Evolutionary conservation across 2,329 filamentous ascomycete genomes (phyloP).

Genomic region (Biscogniauxia sp.): DNA sequence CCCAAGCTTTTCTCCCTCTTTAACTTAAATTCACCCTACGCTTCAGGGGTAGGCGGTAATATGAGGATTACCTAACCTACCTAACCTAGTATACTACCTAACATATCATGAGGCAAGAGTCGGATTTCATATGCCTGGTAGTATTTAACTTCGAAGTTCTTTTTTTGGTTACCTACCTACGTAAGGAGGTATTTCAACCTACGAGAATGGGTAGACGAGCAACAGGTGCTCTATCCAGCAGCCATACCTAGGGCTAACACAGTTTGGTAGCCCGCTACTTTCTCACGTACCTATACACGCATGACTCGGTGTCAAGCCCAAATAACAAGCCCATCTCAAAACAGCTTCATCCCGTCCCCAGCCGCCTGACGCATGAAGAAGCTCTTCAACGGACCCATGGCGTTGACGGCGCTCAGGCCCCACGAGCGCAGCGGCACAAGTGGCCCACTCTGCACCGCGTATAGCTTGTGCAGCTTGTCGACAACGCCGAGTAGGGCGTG

Average conservation of each 20-base stretch:
- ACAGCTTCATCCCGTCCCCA: slow-evolving; percentile 43
- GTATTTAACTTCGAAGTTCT: no score
- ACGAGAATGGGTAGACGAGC: no score
- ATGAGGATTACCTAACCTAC: background rate
- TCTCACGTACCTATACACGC: no score
- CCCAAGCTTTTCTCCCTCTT: background rate
- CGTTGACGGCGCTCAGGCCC: slow-evolving; percentile 74
- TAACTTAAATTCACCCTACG: background rate
- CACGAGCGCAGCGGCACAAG: slow-evolving; percentile 76
- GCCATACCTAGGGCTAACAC: no score
- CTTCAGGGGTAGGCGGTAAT: background rate
- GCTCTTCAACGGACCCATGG: slow-evolving; percentile 71
- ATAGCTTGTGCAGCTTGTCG: slow-evolving; percentile 91
- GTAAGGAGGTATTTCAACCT: no score
- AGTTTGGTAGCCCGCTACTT: no score
- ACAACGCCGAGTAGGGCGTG: slow-evolving; percentile 74
- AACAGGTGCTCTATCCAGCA: no score
- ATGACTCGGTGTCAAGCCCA: no score
- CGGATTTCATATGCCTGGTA: no score
- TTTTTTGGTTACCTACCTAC: no score
- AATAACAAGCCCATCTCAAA: slow-evolving; percentile 9
- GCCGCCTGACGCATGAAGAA: slow-evolving; percentile 79
- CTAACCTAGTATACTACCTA: no score
- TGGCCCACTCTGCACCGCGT: slow-evolving; percentile 76
- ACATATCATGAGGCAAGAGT: background rate